Percentiles rank a stretch among this genome's conserved stretches.
Conservation (phyloP, 2,329 filamentous ascomycete species). For the Cladosporium austrohemisphaericum region DNA sequence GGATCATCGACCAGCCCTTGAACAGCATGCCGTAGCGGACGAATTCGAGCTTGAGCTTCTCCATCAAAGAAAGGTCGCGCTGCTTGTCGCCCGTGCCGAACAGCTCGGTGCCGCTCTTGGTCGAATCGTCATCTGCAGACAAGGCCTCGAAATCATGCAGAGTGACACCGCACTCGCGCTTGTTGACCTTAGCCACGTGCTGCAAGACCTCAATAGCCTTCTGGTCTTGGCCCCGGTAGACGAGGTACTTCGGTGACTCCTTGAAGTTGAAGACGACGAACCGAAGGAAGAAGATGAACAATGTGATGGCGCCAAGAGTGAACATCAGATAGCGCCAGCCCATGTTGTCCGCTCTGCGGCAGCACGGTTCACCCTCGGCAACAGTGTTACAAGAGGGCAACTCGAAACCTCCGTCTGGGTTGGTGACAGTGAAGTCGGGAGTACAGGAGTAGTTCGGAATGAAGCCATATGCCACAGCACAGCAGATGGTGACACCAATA, state of each 20-base stretch:
- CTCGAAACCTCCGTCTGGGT: slow-evolving; percentile 33
- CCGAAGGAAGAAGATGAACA: slow-evolving; percentile 49
- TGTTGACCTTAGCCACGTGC: slow-evolving; percentile 43
- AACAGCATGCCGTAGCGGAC: slow-evolving; percentile 46
- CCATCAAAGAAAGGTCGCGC: slow-evolving; percentile 23
- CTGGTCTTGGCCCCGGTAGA: slow-evolving; percentile 51
- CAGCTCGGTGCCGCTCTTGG: slow-evolving; percentile 26
- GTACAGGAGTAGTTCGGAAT: slow-evolving; percentile 51
- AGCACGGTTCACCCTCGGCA: slow-evolving; percentile 33
- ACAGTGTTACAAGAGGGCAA: slow-evolving; percentile 44
- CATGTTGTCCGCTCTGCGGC: slow-evolving; percentile 38
- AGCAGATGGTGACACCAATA: slow-evolving; percentile 51
- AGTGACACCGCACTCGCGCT: slow-evolving; percentile 32
- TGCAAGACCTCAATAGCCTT: slow-evolving; percentile 47
- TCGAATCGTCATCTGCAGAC: slow-evolving; percentile 30
- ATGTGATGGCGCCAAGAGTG: slow-evolving; percentile 39
- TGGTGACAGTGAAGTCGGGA: slow-evolving; percentile 42
- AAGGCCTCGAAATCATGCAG: slow-evolving; percentile 36
- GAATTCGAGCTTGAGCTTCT: slow-evolving; percentile 40
- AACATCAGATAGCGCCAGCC: slow-evolving; percentile 46
- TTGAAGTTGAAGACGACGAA: slow-evolving; percentile 53
- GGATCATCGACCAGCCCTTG: slow-evolving; percentile 38
- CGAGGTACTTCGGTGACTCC: slow-evolving; percentile 59
- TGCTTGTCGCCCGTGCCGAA: slow-evolving; percentile 34
- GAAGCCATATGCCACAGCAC: slow-evolving; percentile 51